These are phyloP conservation scores for Podila clonocystis DNA, from an alignment of 192 early-diverging fungal genomes.

Conservation along the genomic window DNA sequence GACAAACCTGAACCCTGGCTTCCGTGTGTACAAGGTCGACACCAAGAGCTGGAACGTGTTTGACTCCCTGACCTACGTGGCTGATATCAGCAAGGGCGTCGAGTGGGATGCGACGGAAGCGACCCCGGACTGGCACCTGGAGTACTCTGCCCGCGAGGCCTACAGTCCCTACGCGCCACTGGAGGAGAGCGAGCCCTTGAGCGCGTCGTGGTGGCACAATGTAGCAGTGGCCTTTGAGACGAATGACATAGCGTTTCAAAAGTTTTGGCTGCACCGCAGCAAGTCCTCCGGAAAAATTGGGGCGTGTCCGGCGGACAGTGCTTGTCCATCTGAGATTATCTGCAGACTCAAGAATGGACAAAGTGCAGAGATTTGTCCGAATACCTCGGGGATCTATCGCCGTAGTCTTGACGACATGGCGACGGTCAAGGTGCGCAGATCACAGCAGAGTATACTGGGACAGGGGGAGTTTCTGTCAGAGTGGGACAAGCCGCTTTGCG, in stretches of 20 bases:
- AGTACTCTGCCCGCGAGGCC: conserved; percentile 60
- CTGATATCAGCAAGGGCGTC: conserved; percentile 53
- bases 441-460: too few species aligned
- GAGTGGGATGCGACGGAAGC: conserved; percentile 46
- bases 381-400: too few species aligned
- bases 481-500: too few species aligned
- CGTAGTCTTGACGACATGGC: too few species aligned
- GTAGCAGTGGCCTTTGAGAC: conserved; percentile 56
- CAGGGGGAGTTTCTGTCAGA: too few species aligned
- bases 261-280: conserved; percentile 52
- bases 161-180: conserved; percentile 39
- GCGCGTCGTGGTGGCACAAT: conserved; percentile 62
- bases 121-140: conserved; percentile 60
- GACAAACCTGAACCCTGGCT: conserved; percentile 62
- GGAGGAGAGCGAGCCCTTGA: conserved; percentile 32
- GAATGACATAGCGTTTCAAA: conserved; percentile 44
- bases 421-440: too few species aligned
- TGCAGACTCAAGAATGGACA: too few species aligned
- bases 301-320: too few species aligned
- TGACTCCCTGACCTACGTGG: conserved; percentile 62
- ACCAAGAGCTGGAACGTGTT: conserved; percentile 62
- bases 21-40: conserved; percentile 67
- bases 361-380: too few species aligned
- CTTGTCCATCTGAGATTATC: too few species aligned
- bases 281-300: conserved; percentile 34